Conservation (phyloP, 108 stramenopile genomes). For the Cyclostephanos invisitatus region DNA sequence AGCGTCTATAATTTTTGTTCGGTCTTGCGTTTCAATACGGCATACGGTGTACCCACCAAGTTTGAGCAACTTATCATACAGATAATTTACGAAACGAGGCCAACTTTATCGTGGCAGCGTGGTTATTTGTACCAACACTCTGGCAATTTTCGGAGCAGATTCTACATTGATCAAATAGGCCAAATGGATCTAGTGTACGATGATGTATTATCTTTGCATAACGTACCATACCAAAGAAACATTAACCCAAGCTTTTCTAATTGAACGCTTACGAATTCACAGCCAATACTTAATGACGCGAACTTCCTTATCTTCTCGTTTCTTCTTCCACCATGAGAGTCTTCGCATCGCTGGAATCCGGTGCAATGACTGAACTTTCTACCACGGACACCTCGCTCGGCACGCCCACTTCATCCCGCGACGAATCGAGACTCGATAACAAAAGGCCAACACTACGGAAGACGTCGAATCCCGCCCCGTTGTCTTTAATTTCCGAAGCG, state of each 20-base stretch:
- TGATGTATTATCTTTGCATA: too few relatives aligned
- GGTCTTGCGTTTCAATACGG: slow-evolving; percentile 31
- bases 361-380: background rate
- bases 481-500: background rate
- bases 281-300: too few relatives aligned
- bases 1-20: slow-evolving; percentile 28
- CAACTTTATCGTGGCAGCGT: slow-evolving; percentile 11
- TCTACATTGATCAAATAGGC: slow-evolving; percentile 1
- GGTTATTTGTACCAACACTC: background rate
- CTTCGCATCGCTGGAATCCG: background rate
- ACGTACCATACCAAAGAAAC: too few relatives aligned
- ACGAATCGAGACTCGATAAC: slow-evolving; percentile 9
- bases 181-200: too few relatives aligned
- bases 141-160: background rate
- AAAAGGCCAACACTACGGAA: background rate
- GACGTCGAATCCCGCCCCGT: slow-evolving; percentile 3
- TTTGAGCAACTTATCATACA: slow-evolving; percentile 20
- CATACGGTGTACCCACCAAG: slow-evolving; percentile 38
- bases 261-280: too few relatives aligned
- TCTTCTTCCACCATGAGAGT: background rate
- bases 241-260: too few relatives aligned
- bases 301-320: too few relatives aligned
- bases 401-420: background rate
- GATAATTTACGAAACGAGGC: slow-evolving; percentile 22
- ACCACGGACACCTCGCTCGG: background rate